phyloP scores from a whole-genome alignment of 306 rosid genomes.

The Rubus idaeus region DNA sequence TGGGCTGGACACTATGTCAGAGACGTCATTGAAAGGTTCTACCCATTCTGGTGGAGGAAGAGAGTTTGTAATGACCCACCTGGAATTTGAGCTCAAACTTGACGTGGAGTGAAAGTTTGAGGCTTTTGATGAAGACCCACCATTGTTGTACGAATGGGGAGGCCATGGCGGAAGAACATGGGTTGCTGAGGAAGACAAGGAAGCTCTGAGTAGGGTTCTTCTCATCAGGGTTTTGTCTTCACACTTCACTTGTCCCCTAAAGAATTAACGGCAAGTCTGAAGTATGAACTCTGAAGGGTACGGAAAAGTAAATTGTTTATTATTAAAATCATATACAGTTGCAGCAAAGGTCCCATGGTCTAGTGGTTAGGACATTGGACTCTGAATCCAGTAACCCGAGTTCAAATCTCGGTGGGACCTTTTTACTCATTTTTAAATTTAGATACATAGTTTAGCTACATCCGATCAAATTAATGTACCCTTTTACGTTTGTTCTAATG shows the following conservation, averaged over 20 bases:
- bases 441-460: too few relatives aligned
- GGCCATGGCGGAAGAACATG: constrained; percentile 19
- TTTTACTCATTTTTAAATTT: too few relatives aligned
- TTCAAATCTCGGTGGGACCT: constrained; percentile 51
- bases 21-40: constrained; percentile 69
- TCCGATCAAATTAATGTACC: too few relatives aligned
- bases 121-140: constrained; percentile 24
- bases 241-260: background rate
- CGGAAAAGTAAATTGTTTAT: too few relatives aligned
- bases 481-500: too few relatives aligned
- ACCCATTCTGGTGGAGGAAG: constrained; percentile 79
- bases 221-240: constrained; percentile 30
- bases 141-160: constrained; percentile 22
- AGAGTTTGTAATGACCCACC: constrained; percentile 39
- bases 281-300: too few relatives aligned
- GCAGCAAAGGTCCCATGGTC: constrained; percentile 31
- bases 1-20: constrained; percentile 58
- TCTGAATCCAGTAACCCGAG: constrained; percentile 53
- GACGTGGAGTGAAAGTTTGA: constrained; percentile 17
- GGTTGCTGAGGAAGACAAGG: constrained; percentile 12
- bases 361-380: constrained; percentile 53
- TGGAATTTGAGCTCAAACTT: constrained; percentile 24
- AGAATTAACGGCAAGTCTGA: background rate
- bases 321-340: too few relatives aligned
- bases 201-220: constrained; percentile 33